phyloP scores from a whole-genome alignment of 2,329 filamentous ascomycete species.

The Chaetomium sp. region DNA sequence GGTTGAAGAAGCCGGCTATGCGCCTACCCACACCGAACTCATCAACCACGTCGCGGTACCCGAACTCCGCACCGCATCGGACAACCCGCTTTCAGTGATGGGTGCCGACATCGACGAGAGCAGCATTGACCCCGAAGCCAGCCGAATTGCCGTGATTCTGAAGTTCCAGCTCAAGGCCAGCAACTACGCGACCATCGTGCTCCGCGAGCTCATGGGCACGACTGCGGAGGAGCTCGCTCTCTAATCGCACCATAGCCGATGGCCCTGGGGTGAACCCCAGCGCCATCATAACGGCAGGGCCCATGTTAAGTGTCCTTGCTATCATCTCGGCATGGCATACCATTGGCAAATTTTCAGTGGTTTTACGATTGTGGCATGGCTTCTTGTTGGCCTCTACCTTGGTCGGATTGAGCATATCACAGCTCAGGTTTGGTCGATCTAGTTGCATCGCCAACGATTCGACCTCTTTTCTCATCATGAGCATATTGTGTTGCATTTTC shows the following conservation, averaged over 20 bases:
- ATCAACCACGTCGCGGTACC: conserved; percentile 30
- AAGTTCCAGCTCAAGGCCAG: conserved; percentile 43
- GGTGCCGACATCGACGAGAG: conserved; percentile 32
- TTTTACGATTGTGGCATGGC: not conserved
- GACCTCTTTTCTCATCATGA: not conserved
- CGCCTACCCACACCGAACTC: conserved; percentile 5
- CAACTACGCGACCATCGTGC: conserved; percentile 45
- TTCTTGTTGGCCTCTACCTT: conserved; percentile 7
- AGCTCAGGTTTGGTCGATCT: conserved; percentile 5
- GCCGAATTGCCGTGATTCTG: conserved; percentile 43
- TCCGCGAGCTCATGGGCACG: conserved; percentile 42
- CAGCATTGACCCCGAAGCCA: conserved; percentile 26
- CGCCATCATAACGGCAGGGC: not conserved
- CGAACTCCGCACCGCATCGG: conserved; percentile 30
- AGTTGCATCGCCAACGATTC: conserved; percentile 2
- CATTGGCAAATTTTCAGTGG: conserved; percentile 6
- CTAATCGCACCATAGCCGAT: conserved; percentile 1
- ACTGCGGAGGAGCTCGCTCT: conserved; percentile 22
- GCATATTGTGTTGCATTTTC: conserved; percentile 7
- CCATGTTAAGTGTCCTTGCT: not conserved
- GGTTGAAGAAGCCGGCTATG: not conserved
- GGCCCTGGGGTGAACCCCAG: not conserved
- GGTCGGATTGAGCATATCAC: conserved; percentile 7
- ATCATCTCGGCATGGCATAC: not conserved
- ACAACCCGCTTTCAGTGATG: conserved; percentile 31